Conservation (phyloP, 768 basidiomycete species). For the Hygrophorus russula region DNA sequence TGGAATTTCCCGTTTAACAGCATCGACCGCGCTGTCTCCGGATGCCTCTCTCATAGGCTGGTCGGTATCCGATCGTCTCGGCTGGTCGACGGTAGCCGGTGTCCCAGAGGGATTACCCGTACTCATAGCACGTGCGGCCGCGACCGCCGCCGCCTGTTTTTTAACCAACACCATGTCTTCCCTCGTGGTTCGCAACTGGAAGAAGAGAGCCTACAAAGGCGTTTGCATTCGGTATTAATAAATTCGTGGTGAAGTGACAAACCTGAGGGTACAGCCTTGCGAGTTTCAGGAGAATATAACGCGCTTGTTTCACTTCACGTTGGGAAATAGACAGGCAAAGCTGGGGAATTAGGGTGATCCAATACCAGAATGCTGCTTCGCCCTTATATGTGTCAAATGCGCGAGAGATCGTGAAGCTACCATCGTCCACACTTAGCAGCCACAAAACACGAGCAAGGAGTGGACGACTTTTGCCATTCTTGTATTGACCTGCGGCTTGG, state of each 20-base stretch:
- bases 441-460: conserved; percentile 90
- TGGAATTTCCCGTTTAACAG: conserved; percentile 1
- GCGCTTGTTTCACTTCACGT: conserved; percentile 87
- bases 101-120: background rate
- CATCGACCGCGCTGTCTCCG: background rate
- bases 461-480: conserved; percentile 85
- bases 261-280: conserved; percentile 92
- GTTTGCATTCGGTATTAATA: background rate
- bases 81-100: background rate
- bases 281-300: conserved; percentile 78
- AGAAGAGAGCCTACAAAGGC: conserved; percentile 74
- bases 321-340: conserved; percentile 82
- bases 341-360: conserved; percentile 96
- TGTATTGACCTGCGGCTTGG: conserved; percentile 93
- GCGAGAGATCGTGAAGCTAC: conserved; percentile 52
- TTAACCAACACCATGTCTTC: conserved; percentile 51
- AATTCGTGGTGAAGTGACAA: conserved; percentile 13
- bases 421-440: conserved; percentile 90
- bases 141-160: conserved; percentile 23
- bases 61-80: conserved; percentile 4
- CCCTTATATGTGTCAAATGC: conserved; percentile 95
- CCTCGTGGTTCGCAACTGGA: conserved; percentile 77
- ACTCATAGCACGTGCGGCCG: conserved; percentile 16
- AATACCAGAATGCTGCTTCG: conserved; percentile 95
- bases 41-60: conserved; percentile 1